Base-by-base conservation (phyloP, 2,329 filamentous ascomycete species). In the Beauveria varroae region DNA sequence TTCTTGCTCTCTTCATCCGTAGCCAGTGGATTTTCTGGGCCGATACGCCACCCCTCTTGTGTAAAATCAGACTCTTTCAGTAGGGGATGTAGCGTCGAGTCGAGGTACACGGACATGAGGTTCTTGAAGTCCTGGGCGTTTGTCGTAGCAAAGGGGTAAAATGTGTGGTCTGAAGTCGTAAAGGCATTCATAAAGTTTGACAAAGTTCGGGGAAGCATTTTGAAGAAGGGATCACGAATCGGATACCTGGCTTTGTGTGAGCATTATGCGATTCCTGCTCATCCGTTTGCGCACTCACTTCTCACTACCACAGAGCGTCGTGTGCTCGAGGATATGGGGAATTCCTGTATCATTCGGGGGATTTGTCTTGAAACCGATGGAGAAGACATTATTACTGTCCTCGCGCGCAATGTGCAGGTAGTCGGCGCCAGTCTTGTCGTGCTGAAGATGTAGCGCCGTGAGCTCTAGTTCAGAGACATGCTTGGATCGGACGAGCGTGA, bases 171-270 rank as follows among this genome's bases (percentile, higher is more conserved):
- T 24, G 92, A 89, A 28, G 93, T 92, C 47, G 95, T 99, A 72
- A 98, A 96, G 64, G 95, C 95, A 74, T 99, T 99, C 95, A 99
- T 99, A 72, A 97, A 99, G 76, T 98, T 99, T 65, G 95, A 97
- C n/a, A 99, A 82, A 5, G 95, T 97, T 68, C 95, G 87, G 24
- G 95, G 95, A 28, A 99, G 84, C 95, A 99, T 99, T 83, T 98
- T 99, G 81, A 99, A 99, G 81, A 99, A 99, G 0, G 95, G 95
- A 71, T 99, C 95, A 64, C 95, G 91, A 62, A 99, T 93, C n/a
- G 95, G 95, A 72, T 93, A 96, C 74, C 90, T 93, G 62, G 18
- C n/a, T 52, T 9, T n/a, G 46, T 20, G 63, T 77, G 62, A 76
- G 72, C 61, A 65, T 9, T 12, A 22, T 22, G 20, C 30, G 41